A percentile compares a stretch with the other conserved stretches of the same genome.
Conservation (phyloP, 208 protist genomes). For the Wallacemonas collosoma region DNA sequence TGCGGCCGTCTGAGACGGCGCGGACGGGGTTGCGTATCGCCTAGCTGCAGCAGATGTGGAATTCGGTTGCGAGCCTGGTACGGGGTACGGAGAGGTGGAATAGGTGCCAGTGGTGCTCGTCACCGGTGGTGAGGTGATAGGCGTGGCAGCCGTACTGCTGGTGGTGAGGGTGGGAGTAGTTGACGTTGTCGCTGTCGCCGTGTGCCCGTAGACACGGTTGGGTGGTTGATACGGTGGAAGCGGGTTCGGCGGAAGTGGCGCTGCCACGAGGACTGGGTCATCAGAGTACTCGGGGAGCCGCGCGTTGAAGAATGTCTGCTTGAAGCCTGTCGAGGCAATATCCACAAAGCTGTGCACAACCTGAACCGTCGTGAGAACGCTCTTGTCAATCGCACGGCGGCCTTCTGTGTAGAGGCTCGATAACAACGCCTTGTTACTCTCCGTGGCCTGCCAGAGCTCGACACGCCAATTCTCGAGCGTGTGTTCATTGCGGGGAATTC, state of each 20-base stretch:
- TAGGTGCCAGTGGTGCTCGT: background rate
- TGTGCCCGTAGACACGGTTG: constrained; percentile 2
- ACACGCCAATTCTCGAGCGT: constrained; percentile 76
- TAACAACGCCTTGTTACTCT: constrained; percentile 56
- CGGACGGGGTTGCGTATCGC: too few relatives aligned
- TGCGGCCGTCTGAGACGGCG: too few relatives aligned
- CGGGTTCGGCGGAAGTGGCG: constrained; percentile 52
- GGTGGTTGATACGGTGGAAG: constrained; percentile 34
- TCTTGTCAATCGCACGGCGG: constrained; percentile 56
- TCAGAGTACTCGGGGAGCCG: constrained; percentile 49
- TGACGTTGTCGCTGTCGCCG: background rate
- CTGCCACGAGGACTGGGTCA: constrained; percentile 48
- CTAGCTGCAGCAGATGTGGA: too few relatives aligned
- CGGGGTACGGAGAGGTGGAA: too few relatives aligned
- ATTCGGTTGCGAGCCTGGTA: too few relatives aligned
- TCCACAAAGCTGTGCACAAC: constrained; percentile 62
- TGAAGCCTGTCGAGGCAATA: constrained; percentile 44
- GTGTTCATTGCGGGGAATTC: constrained; percentile 78
- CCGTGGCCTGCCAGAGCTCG: constrained; percentile 70
- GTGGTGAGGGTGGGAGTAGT: background rate
- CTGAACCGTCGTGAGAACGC: constrained; percentile 55
- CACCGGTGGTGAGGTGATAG: background rate
- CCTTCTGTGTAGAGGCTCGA: constrained; percentile 70
- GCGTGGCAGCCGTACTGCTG: background rate
- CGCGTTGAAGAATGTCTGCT: constrained; percentile 50